Evolutionary conservation across 2,329 filamentous ascomycete genomes (phyloP).

Genomic region (Elsinoe australis): DNA sequence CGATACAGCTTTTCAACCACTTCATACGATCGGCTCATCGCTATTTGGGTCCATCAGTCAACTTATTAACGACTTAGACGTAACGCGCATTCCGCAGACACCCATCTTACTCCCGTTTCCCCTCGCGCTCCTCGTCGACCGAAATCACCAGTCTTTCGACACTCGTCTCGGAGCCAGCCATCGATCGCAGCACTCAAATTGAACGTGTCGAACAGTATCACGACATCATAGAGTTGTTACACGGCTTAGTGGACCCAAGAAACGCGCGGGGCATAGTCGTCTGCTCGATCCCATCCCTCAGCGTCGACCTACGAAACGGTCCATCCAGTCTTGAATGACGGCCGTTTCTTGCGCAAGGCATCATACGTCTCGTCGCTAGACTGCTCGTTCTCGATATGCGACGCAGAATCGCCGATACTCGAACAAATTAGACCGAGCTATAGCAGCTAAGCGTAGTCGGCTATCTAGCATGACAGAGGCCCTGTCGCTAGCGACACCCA

Average conservation of each 20-base stretch:
- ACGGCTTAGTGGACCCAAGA: too few relatives aligned
- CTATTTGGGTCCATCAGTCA: background rate
- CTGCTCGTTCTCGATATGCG: conserved; percentile 30
- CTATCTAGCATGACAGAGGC: conserved; percentile 35
- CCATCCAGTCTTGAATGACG: background rate
- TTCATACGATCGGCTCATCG: background rate
- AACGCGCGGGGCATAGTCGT: too few relatives aligned
- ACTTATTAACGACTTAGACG: background rate
- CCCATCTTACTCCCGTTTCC: background rate
- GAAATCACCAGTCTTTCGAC: background rate
- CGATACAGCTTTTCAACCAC: conserved; percentile 5
- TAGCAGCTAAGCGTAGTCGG: conserved; percentile 22
- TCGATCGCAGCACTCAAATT: too few relatives aligned
- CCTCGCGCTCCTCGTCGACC: background rate
- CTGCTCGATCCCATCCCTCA: too few relatives aligned
- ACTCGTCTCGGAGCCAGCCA: too few relatives aligned
- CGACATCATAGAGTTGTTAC: too few relatives aligned
- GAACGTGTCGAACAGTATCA: too few relatives aligned
- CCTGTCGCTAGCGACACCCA: conserved; percentile 28
- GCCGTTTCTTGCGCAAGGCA: background rate
- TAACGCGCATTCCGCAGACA: conserved; percentile 8
- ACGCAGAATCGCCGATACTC: conserved; percentile 26
- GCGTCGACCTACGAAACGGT: too few relatives aligned
- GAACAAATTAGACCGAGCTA: conserved; percentile 28
- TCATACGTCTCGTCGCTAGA: background rate